Evolutionary conservation across 169 alveolate genomes (phyloP), one percentile per base, ranked within the genome.

Genomic region (Eimeria acervulina): DNA sequence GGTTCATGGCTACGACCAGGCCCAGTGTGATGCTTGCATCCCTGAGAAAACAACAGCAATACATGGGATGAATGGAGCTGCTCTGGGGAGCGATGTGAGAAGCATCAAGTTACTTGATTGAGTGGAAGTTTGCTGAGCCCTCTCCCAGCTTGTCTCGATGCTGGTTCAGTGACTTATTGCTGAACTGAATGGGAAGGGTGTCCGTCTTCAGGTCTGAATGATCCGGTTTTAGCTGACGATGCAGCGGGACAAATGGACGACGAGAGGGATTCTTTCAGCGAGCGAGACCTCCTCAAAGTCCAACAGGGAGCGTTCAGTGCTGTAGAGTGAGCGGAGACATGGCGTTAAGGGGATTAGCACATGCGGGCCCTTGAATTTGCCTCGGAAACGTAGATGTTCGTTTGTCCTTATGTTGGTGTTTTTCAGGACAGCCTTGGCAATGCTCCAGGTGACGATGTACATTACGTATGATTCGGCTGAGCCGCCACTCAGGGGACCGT

Each of bases 251-350:
- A 85, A 40, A 85, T 85, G 81, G 80, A 85, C 68, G 93, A 85
- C 66, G 80, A 85, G 47, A 61, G 81, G 55, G 93, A 85, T 36
- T 61, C 81, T 31, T 55, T 85, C 61, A 40, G 80, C 42, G 93
- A 85, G 31, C 93, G 93, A 17, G 93, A 85, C 44, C 93, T 85
- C 38, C 74, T 38, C 42, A 85, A 85, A 59, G 93, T 85, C 13
- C 93, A 85, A 51, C 93, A 85, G 61, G 93, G 93, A n/a, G 93
- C 93, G 63, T 85, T 85, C 81, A 85, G 93, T 85, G 93, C 93
- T 59, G 93, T 85, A 21, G 93, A 85, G 93, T 85, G 81, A 85
- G 93, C 59, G 23, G n/a, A 68, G 21, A 68, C n/a, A n/a, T n/a
- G n/a, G 80, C 80, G 19, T 13, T 23, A 26, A 0, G 12, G 55